These are phyloP conservation scores for Pterocarpus macrocarpus DNA, from an alignment of 306 rosid genomes.

Conservation along the genomic window DNA sequence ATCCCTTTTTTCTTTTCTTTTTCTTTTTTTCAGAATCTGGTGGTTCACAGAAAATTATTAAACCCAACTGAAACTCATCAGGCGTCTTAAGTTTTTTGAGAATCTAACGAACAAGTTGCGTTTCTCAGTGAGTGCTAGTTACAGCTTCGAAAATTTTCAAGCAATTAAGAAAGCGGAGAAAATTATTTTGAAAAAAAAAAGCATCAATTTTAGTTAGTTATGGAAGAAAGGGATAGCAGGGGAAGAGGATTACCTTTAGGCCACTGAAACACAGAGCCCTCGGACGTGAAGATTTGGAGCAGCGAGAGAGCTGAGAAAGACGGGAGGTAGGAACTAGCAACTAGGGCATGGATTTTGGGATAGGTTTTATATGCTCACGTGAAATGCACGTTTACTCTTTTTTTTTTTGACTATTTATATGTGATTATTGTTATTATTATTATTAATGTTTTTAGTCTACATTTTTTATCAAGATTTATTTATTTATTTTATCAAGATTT, in stretches of 20 bases:
- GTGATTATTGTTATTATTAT: too few relatives aligned
- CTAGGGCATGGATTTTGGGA: slow-evolving; percentile 25
- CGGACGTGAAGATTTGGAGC: slow-evolving; percentile 1
- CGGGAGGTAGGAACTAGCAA: neutral
- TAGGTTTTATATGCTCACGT: neutral
- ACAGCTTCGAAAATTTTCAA: too few relatives aligned
- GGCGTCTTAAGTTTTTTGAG: too few relatives aligned
- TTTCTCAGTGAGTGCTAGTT: too few relatives aligned
- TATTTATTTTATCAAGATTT: too few relatives aligned
- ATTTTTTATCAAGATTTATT: too few relatives aligned
- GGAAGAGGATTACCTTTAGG: slow-evolving; percentile 8
- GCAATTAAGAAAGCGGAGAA: too few relatives aligned
- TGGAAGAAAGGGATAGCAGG: neutral
- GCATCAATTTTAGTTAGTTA: too few relatives aligned
- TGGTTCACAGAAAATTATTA: neutral
- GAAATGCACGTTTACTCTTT: slow-evolving; percentile 32
- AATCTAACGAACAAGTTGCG: too few relatives aligned
- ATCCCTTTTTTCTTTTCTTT: neutral
- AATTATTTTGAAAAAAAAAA: too few relatives aligned
- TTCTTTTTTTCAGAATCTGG: neutral
- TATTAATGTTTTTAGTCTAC: too few relatives aligned
- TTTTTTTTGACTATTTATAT: too few relatives aligned
- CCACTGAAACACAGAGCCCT: neutral
- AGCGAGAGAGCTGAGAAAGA: neutral
- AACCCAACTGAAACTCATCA: neutral